These are phyloP conservation scores for Arachis monticola DNA, from an alignment of 331 rosid genomes.

Conservation along the genomic window DNA sequence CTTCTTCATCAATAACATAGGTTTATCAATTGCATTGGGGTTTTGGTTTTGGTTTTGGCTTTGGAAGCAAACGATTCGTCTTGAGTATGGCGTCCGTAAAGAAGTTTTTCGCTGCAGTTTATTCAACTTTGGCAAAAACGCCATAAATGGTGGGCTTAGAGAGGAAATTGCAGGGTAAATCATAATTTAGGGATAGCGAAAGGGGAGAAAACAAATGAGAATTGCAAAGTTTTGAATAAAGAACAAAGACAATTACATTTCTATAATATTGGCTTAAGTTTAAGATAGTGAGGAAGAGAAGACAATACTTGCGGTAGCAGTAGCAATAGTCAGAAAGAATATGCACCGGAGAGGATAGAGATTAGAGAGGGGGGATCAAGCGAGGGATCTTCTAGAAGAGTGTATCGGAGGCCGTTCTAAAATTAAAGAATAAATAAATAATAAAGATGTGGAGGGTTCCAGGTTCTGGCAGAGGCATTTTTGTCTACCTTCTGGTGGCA, in stretches of 20 bases:
- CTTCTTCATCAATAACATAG: slow-evolving; percentile 38
- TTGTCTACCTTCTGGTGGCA: background rate
- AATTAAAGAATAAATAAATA: background rate
- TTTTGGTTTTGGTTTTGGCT: slow-evolving; percentile 37
- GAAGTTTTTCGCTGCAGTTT: slow-evolving; percentile 21
- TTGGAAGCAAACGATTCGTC: slow-evolving; percentile 42
- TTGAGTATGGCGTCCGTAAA: background rate
- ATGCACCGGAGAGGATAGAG: background rate
- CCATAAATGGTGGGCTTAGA: slow-evolving; percentile 40
- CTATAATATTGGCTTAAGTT: background rate
- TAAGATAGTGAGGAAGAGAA: background rate
- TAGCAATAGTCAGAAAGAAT: slow-evolving; percentile 26
- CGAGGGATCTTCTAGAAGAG: slow-evolving; percentile 71
- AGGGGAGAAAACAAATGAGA: background rate
- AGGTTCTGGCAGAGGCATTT: background rate
- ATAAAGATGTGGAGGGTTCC: slow-evolving; percentile 30
- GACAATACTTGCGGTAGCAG: background rate
- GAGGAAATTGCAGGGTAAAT: slow-evolving; percentile 42
- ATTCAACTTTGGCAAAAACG: slow-evolving; percentile 20
- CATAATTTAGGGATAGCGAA: slow-evolving; percentile 44
- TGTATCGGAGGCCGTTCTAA: slow-evolving; percentile 31
- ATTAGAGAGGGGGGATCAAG: background rate
- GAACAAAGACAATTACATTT: background rate
- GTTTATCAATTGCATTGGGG: slow-evolving; percentile 31
- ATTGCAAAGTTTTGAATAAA: background rate